Base-by-base conservation (phyloP, 257 asterid species). In the Paulownia fortunei region DNA sequence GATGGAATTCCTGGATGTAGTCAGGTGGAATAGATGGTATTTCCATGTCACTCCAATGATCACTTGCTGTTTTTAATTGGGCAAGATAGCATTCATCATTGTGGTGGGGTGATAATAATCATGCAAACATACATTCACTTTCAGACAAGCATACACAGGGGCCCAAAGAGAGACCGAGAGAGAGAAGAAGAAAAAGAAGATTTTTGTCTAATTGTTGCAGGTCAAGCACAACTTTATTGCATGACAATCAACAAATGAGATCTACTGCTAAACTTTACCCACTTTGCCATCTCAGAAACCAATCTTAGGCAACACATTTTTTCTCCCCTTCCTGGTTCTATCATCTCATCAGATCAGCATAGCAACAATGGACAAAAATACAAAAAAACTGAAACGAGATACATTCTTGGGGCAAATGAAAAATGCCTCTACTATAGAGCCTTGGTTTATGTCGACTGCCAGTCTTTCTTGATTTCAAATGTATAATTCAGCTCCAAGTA, bases 401-500 rank as follows among this genome's bases (percentile, higher is more conserved):
- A 72, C 73, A 79, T 44, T 77, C 80, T 69, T 19, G 60, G 65
- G 73, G 54, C 60, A 70, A 44, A 82, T 27, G 42, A 70, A 81
- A 74, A 30, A 61, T 27, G 69, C 63, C 79, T 70, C 83, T 61
- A 59, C 60, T 27, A 58, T 74, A 41, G 63, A 73, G 58, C 60
- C 61, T 63, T 49, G 23, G 72, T 76, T 79, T 58, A 74, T 77
- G 84, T 74, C 64, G 86, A 51, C 82, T 79, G 92, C 99, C 99
- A 93, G 2, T 93, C 98, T 87, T 83, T 95, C 97, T 82, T 90
- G 92, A 95, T 95, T 30, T 95, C 99, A 79, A 93, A 95, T 51
- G 90, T 86, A 82, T 95, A 95, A 81, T 93, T 95, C 88, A 95
- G 92, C 94, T 93, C 97, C 97, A 95, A 80, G 89, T 95, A 89